These are phyloP conservation scores for Pittosporum tobira DNA, from an alignment of 129 eudicot genomes.

Conservation along the genomic window DNA sequence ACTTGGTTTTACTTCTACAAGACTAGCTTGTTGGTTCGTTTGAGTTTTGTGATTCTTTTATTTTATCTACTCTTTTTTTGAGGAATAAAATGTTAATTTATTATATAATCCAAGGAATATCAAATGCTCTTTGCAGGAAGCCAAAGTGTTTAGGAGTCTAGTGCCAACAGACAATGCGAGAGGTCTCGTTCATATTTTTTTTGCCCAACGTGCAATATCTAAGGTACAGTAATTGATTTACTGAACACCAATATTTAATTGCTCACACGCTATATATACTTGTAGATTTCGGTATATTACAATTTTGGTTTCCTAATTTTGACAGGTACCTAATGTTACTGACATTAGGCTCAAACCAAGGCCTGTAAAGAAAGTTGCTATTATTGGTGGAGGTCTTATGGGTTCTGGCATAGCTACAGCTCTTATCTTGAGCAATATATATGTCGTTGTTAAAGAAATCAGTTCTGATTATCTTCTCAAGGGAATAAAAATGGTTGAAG, in stretches of 20 bases:
- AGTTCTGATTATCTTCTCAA: slow-evolving; percentile 75
- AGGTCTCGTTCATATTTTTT: slow-evolving; percentile 88
- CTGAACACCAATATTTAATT: slow-evolving; percentile 1
- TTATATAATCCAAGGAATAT: slow-evolving; percentile 4
- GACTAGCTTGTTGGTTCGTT: not conserved
- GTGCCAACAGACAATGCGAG: slow-evolving; percentile 65
- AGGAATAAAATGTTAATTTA: not conserved
- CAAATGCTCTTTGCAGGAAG: slow-evolving; percentile 46
- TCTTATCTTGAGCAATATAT: slow-evolving; percentile 53
- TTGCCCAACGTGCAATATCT: slow-evolving; percentile 80
- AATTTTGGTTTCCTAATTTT: slow-evolving; percentile 5
- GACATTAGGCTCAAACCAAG: slow-evolving; percentile 89
- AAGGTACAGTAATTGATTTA: slow-evolving; percentile 46
- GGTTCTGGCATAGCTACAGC: slow-evolving; percentile 99
- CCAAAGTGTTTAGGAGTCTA: slow-evolving; percentile 47
- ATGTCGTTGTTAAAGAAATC: slow-evolving; percentile 77
- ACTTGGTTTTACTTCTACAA: not conserved
- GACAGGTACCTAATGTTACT: slow-evolving; percentile 84
- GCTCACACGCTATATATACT: too few species aligned
- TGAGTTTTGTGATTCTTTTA: not conserved
- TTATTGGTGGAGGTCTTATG: slow-evolving; percentile 97
- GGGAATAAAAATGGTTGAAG: slow-evolving; percentile 74
- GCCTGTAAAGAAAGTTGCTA: slow-evolving; percentile 76
- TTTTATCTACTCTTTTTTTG: not conserved
- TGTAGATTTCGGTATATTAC: too few species aligned